These are phyloP conservation scores for Osmozyma mogii DNA, from an alignment of 805 yeast species.

Conservation along the genomic window DNA sequence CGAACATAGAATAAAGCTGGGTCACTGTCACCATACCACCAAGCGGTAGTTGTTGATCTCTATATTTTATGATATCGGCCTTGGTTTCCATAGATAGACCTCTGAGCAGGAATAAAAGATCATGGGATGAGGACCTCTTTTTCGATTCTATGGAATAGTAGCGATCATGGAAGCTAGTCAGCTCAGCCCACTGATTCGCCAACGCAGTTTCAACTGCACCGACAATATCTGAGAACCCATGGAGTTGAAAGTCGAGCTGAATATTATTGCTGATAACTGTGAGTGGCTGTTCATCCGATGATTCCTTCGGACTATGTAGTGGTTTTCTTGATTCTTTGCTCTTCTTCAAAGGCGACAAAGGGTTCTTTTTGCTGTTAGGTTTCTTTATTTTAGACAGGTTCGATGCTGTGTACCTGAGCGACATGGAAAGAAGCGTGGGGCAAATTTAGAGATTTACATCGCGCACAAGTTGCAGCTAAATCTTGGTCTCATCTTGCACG, in stretches of 20 bases:
- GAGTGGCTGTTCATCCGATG: slow-evolving; percentile 10
- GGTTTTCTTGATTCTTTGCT: neutral
- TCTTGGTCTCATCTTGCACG: too few relatives aligned
- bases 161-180: slow-evolving; percentile 19
- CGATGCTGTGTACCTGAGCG: slow-evolving; percentile 31
- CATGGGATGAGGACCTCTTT: slow-evolving; percentile 11
- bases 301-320: too few relatives aligned
- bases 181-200: slow-evolving; percentile 33
- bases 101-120: slow-evolving; percentile 24
- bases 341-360: slow-evolving; percentile 18
- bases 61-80: slow-evolving; percentile 29
- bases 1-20: slow-evolving; percentile 44
- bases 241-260: too few relatives aligned
- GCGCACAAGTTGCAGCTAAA: too few relatives aligned
- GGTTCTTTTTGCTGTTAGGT: slow-evolving; percentile 15
- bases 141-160: slow-evolving; percentile 12
- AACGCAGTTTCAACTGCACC: slow-evolving; percentile 26
- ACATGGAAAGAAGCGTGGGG: slow-evolving; percentile 5
- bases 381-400: slow-evolving; percentile 25
- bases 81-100: slow-evolving; percentile 27
- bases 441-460: too few relatives aligned
- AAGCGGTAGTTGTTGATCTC: slow-evolving; percentile 26
- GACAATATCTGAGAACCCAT: slow-evolving; percentile 20
- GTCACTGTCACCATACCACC: slow-evolving; percentile 32
- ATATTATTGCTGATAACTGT: slow-evolving; percentile 28